phyloP scores from a whole-genome alignment of 108 stramenopile species.

The Schizochytrium sp. region DNA sequence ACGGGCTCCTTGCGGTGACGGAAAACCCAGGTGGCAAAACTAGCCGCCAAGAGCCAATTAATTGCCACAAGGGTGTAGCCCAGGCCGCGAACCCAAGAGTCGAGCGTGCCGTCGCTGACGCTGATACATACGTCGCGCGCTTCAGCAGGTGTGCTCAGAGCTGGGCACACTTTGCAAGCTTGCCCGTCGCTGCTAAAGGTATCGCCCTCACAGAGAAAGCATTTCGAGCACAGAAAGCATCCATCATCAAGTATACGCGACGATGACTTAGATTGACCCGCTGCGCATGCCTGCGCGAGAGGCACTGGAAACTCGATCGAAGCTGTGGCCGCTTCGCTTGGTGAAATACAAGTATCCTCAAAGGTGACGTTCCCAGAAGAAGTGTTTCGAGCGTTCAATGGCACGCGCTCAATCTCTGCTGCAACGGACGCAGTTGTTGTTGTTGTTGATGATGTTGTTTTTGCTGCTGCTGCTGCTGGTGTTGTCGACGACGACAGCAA shows the following conservation, averaged over 20 bases:
- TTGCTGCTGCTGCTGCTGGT: too few relatives aligned
- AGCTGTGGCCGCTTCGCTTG: conserved; percentile 40
- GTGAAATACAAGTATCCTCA: conserved; percentile 31
- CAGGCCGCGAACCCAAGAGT: conserved; percentile 21
- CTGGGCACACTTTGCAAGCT: conserved; percentile 2
- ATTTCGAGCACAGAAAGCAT: conserved; percentile 30
- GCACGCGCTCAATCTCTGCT: too few relatives aligned
- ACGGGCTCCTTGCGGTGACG: not conserved
- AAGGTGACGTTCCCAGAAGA: not conserved
- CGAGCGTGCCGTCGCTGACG: conserved; percentile 28
- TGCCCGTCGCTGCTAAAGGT: conserved; percentile 24
- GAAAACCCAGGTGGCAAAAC: not conserved
- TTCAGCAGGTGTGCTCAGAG: not conserved
- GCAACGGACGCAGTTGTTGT: too few relatives aligned
- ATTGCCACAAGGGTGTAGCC: conserved; percentile 36
- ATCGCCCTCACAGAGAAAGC: conserved; percentile 30
- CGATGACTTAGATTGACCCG: conserved; percentile 31
- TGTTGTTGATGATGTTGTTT: too few relatives aligned
- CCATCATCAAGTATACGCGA: not conserved
- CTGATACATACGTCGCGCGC: conserved; percentile 18
- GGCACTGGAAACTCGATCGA: conserved; percentile 28
- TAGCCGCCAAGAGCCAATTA: conserved; percentile 6
- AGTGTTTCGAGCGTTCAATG: too few relatives aligned
- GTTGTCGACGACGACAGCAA: not conserved
- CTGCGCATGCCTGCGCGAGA: conserved; percentile 19